Evolutionary conservation across 1,284 basidiomycete species (phyloP).

Genomic region (Apiotrichum sp.): DNA sequence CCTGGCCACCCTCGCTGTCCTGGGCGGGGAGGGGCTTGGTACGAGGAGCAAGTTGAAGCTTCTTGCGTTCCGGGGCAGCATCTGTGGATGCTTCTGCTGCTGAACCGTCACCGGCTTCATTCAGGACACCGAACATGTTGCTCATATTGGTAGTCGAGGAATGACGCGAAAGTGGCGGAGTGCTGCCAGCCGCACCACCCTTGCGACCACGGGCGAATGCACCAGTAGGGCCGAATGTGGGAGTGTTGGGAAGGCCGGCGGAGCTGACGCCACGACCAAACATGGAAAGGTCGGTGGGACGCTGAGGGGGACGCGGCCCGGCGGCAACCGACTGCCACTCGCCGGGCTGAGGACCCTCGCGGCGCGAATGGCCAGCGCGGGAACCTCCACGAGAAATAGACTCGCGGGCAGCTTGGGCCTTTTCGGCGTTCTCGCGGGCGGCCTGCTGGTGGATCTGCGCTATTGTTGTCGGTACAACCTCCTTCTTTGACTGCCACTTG

Average conservation of each 20-base stretch:
- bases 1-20: slow-evolving; percentile 26
- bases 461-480: slow-evolving; percentile 76
- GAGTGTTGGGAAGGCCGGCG: slow-evolving; percentile 64
- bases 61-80: slow-evolving; percentile 60
- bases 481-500: slow-evolving; percentile 69
- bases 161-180: slow-evolving; percentile 65
- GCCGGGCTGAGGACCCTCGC: slow-evolving; percentile 55
- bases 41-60: slow-evolving; percentile 62
- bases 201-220: slow-evolving; percentile 67
- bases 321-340: slow-evolving; percentile 77
- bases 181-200: slow-evolving; percentile 51
- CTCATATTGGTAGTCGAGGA: slow-evolving; percentile 74
- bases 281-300: slow-evolving; percentile 66
- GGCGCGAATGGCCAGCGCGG: slow-evolving; percentile 68
- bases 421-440: slow-evolving; percentile 68
- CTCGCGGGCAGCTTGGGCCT: slow-evolving; percentile 52
- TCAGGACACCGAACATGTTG: slow-evolving; percentile 61
- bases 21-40: slow-evolving; percentile 51
- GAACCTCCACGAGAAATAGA: slow-evolving; percentile 75
- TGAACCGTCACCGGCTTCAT: slow-evolving; percentile 41
- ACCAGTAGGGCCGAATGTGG: slow-evolving; percentile 75
- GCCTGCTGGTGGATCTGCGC: slow-evolving; percentile 81
- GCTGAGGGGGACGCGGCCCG: slow-evolving; percentile 48
- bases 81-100: slow-evolving; percentile 42
- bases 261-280: slow-evolving; percentile 73